Percentiles rank a stretch among this genome's conserved stretches.
Evolutionary conservation across 306 rosid species (phyloP).

Genomic region (Acacia acuminata): DNA sequence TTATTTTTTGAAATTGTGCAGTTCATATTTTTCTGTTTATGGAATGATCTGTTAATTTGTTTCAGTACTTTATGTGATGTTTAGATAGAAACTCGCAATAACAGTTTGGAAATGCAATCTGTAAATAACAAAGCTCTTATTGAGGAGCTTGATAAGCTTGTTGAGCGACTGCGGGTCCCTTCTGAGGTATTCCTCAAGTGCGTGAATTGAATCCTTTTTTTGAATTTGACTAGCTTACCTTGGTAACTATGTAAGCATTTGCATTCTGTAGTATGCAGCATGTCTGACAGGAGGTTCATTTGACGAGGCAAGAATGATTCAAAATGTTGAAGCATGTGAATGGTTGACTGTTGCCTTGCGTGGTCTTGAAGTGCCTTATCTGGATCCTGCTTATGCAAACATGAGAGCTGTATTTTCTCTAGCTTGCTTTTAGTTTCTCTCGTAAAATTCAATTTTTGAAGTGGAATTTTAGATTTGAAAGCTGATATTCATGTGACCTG

Average conservation of each 20-base stretch:
- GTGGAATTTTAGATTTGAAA: slow-evolving; percentile 1
- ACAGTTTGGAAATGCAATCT: slow-evolving; percentile 92
- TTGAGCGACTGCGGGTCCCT: slow-evolving; percentile 82
- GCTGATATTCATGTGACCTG: slow-evolving; percentile 18
- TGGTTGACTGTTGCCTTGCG: slow-evolving; percentile 89
- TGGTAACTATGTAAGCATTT: slow-evolving; percentile 35
- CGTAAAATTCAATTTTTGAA: slow-evolving; percentile 13
- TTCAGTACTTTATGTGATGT: slow-evolving; percentile 34
- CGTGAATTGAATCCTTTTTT: slow-evolving; percentile 18
- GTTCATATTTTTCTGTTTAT: slow-evolving; percentile 18
- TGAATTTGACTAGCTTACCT: slow-evolving; percentile 21
- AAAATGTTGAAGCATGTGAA: slow-evolving; percentile 96
- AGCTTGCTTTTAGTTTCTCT: slow-evolving; percentile 22
- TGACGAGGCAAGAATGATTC: slow-evolving; percentile 91
- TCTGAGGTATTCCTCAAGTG: slow-evolving; percentile 70
- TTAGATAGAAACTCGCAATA: slow-evolving; percentile 96
- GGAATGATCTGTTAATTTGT: slow-evolving; percentile 27
- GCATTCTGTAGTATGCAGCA: slow-evolving; percentile 70
- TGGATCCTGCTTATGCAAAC: slow-evolving; percentile 79
- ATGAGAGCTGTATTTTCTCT: slow-evolving; percentile 81
- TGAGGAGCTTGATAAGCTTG: slow-evolving; percentile 92
- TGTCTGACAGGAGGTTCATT: slow-evolving; percentile 89
- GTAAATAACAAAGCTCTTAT: slow-evolving; percentile 94
- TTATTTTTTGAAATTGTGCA: slow-evolving; percentile 1
- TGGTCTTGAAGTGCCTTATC: slow-evolving; percentile 74